A percentile compares a stretch with the other conserved stretches of the same genome.
Evolutionary conservation across 1,139 yeast species (phyloP).

Genomic region (Yamadazyma sp.): DNA sequence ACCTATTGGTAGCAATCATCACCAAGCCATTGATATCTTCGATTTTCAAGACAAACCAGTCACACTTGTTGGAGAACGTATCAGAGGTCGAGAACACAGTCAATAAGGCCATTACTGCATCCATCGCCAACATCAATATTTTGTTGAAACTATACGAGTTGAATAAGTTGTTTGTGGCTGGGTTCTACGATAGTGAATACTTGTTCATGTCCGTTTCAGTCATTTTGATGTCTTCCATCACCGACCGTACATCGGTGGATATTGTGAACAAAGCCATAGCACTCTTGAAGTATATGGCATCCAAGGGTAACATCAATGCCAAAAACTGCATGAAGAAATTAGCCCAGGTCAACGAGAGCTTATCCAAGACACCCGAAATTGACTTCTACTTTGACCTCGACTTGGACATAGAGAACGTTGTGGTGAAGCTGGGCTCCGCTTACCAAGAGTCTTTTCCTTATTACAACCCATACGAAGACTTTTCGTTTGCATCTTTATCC

Average conservation of each 20-base stretch:
- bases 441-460: slow-evolving; percentile 7
- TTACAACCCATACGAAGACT: slow-evolving; percentile 17
- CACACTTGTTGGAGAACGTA: slow-evolving; percentile 26
- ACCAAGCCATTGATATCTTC: slow-evolving; percentile 47
- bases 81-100: slow-evolving; percentile 34
- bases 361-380: slow-evolving; percentile 22
- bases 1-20: slow-evolving; percentile 45
- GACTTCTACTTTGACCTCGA: slow-evolving; percentile 19
- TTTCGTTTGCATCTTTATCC: slow-evolving; percentile 9
- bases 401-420: slow-evolving; percentile 15
- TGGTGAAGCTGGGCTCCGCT: not conserved
- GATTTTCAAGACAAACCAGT: slow-evolving; percentile 34
- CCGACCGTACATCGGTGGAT: slow-evolving; percentile 25
- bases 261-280: slow-evolving; percentile 35
- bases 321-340: slow-evolving; percentile 25
- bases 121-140: slow-evolving; percentile 42
- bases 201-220: slow-evolving; percentile 45
- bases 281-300: slow-evolving; percentile 39
- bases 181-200: slow-evolving; percentile 56
- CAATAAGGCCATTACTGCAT: slow-evolving; percentile 38
- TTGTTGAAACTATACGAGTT: slow-evolving; percentile 34
- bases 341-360: slow-evolving; percentile 19
- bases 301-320: slow-evolving; percentile 45
- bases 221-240: slow-evolving; percentile 38
- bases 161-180: slow-evolving; percentile 41